Percentiles rank a stretch among this genome's conserved stretches.
Evolutionary conservation across 768 basidiomycete species (phyloP).

Genomic region (Nidula microcarpa): DNA sequence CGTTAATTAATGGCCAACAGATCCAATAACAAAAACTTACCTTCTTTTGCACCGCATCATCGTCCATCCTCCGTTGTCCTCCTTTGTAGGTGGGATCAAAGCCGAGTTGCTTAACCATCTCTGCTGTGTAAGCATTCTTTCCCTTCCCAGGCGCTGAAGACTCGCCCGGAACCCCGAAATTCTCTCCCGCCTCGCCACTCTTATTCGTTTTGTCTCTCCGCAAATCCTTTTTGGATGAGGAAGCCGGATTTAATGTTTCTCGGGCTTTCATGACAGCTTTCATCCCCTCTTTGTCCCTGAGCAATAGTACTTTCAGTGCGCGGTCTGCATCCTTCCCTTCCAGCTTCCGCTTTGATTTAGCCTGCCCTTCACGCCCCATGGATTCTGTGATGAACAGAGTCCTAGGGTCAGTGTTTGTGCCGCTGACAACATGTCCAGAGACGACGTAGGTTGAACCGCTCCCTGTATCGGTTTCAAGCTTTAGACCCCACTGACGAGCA

Average conservation of each 20-base stretch:
- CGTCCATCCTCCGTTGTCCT: constrained; percentile 38
- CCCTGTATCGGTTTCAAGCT: constrained; percentile 36
- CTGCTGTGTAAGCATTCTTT: constrained; percentile 52
- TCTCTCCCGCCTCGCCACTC: background rate
- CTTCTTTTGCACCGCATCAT: constrained; percentile 51
- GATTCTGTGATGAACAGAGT: constrained; percentile 61
- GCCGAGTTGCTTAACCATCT: constrained; percentile 67
- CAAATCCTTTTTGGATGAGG: constrained; percentile 8
- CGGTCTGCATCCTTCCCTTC: constrained; percentile 54
- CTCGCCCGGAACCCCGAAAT: background rate
- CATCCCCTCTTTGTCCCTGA: constrained; percentile 68
- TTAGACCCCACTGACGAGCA: constrained; percentile 70
- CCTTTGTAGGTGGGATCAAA: constrained; percentile 72
- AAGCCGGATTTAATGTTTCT: constrained; percentile 28
- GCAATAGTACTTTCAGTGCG: constrained; percentile 55
- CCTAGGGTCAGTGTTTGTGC: constrained; percentile 29
- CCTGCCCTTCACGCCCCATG: constrained; percentile 78
- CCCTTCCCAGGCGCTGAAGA: background rate
- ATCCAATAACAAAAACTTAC: constrained; percentile 26
- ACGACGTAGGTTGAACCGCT: constrained; percentile 70
- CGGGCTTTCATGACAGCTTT: constrained; percentile 59
- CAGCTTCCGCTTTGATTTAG: constrained; percentile 63
- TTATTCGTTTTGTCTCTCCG: constrained; percentile 12
- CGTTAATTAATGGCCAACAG: background rate
- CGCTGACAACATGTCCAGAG: constrained; percentile 71